phyloP scores from a whole-genome alignment of 345 rosid species.

The Salix purpurea region DNA sequence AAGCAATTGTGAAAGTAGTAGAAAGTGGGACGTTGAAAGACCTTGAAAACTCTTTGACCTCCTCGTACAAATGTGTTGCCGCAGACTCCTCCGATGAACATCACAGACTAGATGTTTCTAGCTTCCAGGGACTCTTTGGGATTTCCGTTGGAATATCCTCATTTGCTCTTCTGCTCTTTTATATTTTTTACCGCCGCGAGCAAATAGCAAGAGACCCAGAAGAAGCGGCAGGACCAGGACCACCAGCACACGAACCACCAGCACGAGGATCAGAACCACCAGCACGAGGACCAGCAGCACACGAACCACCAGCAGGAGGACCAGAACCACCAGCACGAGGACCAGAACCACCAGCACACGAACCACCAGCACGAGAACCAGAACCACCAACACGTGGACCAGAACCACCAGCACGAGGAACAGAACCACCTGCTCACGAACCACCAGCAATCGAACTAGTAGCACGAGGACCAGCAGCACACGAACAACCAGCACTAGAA shows the following conservation, averaged over 20 bases:
- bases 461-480: no score
- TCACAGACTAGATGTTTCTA: background rate
- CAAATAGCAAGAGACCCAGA: background rate
- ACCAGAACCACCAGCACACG: no score
- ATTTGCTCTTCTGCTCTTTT: background rate
- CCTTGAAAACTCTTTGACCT: slow-evolving; percentile 1
- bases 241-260: no score
- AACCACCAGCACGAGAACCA: no score
- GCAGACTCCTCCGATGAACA: background rate
- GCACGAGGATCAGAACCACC: background rate
- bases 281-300: no score
- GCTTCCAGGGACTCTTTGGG: slow-evolving; percentile 18
- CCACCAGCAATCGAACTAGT: no score
- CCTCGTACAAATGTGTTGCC: slow-evolving; percentile 9
- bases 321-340: no score
- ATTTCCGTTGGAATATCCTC: background rate
- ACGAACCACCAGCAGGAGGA: no score
- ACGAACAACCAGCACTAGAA: no score
- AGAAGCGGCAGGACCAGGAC: background rate
- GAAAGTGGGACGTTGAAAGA: slow-evolving; percentile 19
- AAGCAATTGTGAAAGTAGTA: slow-evolving; percentile 14
- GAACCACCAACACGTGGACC: no score
- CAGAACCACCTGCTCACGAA: no score
- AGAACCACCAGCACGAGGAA: no score
- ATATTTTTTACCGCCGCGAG: background rate